Percentiles rank a stretch among this genome's conserved stretches.
Evolutionary conservation across 345 rosid species (phyloP).

Genomic region (Cardamine chenopodiifolia): DNA sequence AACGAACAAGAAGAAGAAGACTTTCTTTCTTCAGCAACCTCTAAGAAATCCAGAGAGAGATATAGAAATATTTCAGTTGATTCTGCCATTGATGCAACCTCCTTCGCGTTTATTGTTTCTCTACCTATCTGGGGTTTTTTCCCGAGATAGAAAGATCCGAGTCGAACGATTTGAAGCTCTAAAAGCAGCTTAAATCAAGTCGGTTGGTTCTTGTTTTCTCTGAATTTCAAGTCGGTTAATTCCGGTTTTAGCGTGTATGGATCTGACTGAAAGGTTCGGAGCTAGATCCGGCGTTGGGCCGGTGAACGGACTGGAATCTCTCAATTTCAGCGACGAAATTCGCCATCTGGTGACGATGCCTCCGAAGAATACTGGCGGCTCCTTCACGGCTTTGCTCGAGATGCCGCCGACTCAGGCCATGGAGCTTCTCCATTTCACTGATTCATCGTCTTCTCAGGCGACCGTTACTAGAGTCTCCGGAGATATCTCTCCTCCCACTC

Average conservation of each 20-base stretch:
- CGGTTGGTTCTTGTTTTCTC: constrained; percentile 10
- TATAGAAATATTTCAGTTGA: neutral
- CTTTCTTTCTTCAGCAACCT: neutral
- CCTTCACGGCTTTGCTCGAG: constrained; percentile 73
- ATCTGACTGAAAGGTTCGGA: constrained; percentile 41
- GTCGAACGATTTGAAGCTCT: constrained; percentile 8
- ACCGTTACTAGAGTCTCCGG: constrained; percentile 23
- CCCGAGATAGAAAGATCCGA: neutral
- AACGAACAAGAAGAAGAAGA: constrained; percentile 16
- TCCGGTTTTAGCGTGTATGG: constrained; percentile 50
- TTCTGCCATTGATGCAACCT: constrained; percentile 24
- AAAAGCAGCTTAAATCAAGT: constrained; percentile 12
- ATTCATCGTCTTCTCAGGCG: constrained; percentile 27
- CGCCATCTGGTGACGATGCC: constrained; percentile 51
- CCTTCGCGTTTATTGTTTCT: neutral
- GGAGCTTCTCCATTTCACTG: constrained; percentile 56
- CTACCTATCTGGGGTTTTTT: neutral
- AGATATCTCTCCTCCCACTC: constrained; percentile 35
- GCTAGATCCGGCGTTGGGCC: constrained; percentile 49
- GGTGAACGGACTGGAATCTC: constrained; percentile 45
- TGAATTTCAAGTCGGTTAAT: constrained; percentile 21
- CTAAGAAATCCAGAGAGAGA: neutral
- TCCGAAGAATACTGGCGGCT: constrained; percentile 48
- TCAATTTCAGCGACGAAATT: constrained; percentile 53
- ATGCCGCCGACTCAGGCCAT: constrained; percentile 62